Percentiles rank a stretch among this genome's conserved stretches.
Conservation (phyloP, 164 flowering plant genomes). For the Taxillus chinensis region DNA sequence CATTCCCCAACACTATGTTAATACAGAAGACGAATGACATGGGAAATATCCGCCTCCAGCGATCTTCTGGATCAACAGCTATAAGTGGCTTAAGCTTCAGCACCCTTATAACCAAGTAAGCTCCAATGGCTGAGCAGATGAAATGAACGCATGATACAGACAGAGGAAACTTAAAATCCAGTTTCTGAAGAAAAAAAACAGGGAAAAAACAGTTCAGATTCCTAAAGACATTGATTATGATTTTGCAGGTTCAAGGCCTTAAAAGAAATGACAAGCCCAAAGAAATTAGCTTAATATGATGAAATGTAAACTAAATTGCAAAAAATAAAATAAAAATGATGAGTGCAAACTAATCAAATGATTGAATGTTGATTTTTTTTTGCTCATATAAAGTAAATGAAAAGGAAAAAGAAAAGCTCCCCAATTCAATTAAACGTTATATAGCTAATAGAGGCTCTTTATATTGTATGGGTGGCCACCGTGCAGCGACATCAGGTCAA, state of each 20-base stretch:
- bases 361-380: too few relatives aligned
- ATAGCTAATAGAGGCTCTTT: too few relatives aligned
- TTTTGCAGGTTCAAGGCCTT: neutral
- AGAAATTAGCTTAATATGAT: too few relatives aligned
- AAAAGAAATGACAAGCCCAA: too few relatives aligned
- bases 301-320: too few relatives aligned
- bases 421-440: too few relatives aligned
- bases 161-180: conserved; percentile 90
- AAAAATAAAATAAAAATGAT: too few relatives aligned
- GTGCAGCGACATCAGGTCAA: too few relatives aligned
- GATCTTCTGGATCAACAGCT: conserved; percentile 82
- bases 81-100: conserved; percentile 87
- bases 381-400: too few relatives aligned
- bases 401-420: too few relatives aligned
- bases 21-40: conserved; percentile 97
- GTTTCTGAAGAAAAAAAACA: conserved; percentile 40
- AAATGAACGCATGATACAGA: conserved; percentile 89
- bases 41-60: conserved; percentile 95
- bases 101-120: conserved; percentile 71
- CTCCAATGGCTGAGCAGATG: conserved; percentile 89
- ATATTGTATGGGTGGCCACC: too few relatives aligned
- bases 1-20: conserved; percentile 92
- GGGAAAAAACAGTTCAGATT: conserved; percentile 4
- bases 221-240: neutral
- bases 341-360: too few relatives aligned